Percentiles rank a stretch among this genome's conserved stretches.
phyloP scores from a whole-genome alignment of 1,139 yeast genomes.

The Saccharomyces pastorianus region DNA sequence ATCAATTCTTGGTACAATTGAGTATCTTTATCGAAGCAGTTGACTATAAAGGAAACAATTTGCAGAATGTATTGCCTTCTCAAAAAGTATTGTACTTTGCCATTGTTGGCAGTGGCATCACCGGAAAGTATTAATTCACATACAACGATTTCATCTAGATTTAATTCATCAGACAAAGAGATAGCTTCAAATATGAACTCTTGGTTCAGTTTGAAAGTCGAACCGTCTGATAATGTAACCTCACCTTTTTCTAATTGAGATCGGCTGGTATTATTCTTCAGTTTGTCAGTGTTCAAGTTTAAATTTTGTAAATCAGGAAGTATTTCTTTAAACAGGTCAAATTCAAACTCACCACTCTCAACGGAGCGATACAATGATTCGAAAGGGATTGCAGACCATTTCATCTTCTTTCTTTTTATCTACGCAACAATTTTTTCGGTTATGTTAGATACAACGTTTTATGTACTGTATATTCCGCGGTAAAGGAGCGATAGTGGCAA shows the following conservation, averaged over 20 bases:
- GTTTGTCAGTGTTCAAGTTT: conserved; percentile 17
- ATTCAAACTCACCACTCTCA: conserved; percentile 19
- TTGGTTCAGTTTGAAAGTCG: conserved; percentile 42
- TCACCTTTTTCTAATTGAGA: conserved; percentile 46
- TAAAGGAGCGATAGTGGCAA: no score
- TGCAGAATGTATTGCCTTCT: conserved; percentile 67
- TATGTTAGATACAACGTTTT: neutral
- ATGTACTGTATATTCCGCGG: no score
- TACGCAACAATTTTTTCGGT: neutral
- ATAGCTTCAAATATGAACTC: conserved; percentile 45
- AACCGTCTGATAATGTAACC: conserved; percentile 42
- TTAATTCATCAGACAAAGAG: conserved; percentile 53
- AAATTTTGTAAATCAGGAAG: conserved; percentile 24
- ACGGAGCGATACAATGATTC: conserved; percentile 27
- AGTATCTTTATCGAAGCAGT: conserved; percentile 26
- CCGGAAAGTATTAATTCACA: conserved; percentile 42
- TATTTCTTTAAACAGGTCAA: conserved; percentile 17
- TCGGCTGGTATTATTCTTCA: conserved; percentile 48
- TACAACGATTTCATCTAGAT: conserved; percentile 60
- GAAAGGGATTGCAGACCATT: conserved; percentile 23
- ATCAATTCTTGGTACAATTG: conserved; percentile 18
- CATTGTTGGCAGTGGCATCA: conserved; percentile 53
- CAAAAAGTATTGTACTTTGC: conserved; percentile 59
- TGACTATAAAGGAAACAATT: conserved; percentile 51
- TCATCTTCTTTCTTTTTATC: conserved; percentile 11